Percentiles rank a stretch among this genome's conserved stretches.
phyloP scores from a whole-genome alignment of 1,284 basidiomycete genomes.

The Sporisorium exsertum region DNA sequence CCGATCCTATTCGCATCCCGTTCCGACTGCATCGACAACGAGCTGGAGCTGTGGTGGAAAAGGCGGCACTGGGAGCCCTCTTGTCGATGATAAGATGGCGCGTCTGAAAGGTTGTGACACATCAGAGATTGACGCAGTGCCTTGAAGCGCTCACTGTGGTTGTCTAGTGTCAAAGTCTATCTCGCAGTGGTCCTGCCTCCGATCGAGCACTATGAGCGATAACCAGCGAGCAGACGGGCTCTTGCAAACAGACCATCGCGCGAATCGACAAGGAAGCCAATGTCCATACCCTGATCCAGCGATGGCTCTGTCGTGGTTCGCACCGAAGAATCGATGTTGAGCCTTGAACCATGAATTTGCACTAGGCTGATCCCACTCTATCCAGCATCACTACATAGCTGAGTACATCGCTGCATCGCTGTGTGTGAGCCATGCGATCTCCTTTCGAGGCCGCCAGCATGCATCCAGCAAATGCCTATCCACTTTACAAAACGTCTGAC shows the following conservation, averaged over 20 bases:
- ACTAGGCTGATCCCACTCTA: neutral
- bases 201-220: neutral
- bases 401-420: neutral
- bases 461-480: neutral
- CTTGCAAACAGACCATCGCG: no score
- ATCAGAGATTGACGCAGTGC: neutral
- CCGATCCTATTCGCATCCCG: slow-evolving; percentile 22
- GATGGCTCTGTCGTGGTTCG: neutral
- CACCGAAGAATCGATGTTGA: neutral
- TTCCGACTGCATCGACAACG: neutral
- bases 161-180: neutral
- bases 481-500: neutral
- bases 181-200: neutral
- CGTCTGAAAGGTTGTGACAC: neutral
- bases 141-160: no score
- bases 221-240: neutral
- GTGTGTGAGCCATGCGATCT: neutral
- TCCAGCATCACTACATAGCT: neutral
- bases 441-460: neutral
- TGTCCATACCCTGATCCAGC: neutral
- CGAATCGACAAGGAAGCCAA: no score
- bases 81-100: no score
- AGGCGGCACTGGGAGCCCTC: neutral
- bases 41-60: neutral
- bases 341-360: neutral